Conservation (phyloP, 306 rosid species). For the Medicago lupulina region DNA sequence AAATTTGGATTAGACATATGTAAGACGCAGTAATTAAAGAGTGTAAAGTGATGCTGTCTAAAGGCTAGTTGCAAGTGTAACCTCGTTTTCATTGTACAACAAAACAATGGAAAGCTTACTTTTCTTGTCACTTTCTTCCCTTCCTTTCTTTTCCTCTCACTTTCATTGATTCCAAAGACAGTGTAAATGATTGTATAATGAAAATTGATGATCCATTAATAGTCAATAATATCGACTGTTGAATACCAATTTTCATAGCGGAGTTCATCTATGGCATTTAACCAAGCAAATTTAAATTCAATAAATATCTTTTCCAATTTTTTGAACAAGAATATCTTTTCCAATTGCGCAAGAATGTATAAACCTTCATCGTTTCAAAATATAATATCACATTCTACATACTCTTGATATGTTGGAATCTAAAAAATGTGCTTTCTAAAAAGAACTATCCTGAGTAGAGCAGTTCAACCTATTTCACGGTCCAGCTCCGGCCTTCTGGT, state of each 20-base stretch:
- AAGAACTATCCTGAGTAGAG: constrained; percentile 22
- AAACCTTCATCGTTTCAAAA: neutral
- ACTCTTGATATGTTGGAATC: neutral
- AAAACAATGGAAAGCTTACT: neutral
- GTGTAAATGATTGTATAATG: neutral
- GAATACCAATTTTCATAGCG: neutral
- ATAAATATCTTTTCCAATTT: neutral
- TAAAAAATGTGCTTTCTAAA: neutral
- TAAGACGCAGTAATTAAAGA: too few relatives aligned
- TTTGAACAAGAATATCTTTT: too few relatives aligned
- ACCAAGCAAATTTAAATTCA: neutral
- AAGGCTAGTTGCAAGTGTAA: too few relatives aligned
- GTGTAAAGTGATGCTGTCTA: too few relatives aligned
- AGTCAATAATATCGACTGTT: neutral
- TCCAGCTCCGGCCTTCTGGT: constrained; percentile 9
- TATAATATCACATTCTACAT: constrained; percentile 1
- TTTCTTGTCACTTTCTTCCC: neutral
- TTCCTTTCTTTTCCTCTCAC: neutral
- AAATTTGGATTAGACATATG: too few relatives aligned
- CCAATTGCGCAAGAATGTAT: neutral
- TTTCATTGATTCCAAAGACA: neutral
- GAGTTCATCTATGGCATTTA: neutral
- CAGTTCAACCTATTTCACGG: constrained; percentile 2
- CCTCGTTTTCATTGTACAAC: too few relatives aligned
- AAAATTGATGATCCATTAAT: neutral